Evolutionary conservation across 169 alveolate genomes (phyloP).

Genomic region (Amoebophrya sp.): DNA sequence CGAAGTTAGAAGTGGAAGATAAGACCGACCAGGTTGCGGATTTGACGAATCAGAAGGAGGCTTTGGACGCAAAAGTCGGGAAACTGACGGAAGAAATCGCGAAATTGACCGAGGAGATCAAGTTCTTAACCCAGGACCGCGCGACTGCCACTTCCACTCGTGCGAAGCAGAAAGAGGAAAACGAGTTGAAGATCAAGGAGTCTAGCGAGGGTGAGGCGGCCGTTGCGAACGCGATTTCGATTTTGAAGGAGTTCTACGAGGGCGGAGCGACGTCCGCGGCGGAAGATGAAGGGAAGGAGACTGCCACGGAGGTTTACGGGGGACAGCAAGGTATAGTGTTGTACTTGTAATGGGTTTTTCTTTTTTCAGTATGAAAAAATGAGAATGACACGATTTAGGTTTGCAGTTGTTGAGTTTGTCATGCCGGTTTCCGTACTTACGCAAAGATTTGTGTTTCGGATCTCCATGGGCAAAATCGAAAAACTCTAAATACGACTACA

Average conservation of each 20-base stretch:
- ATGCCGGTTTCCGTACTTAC: too few species aligned
- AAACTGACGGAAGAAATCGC: not conserved
- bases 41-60: not conserved
- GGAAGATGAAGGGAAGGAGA: not conserved
- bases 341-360: too few species aligned
- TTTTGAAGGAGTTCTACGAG: not conserved
- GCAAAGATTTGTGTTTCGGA: too few species aligned
- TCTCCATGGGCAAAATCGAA: too few species aligned
- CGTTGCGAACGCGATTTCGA: not conserved
- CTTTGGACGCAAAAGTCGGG: not conserved
- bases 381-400: too few species aligned
- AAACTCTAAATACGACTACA: not conserved
- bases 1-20: not conserved
- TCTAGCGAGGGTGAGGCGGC: not conserved
- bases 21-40: not conserved
- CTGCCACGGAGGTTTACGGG: not conserved
- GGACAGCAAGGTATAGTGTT: not conserved
- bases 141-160: not conserved
- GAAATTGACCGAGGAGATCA: not conserved
- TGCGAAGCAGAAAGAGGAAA: not conserved
- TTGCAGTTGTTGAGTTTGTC: too few species aligned
- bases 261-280: not conserved
- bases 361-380: too few species aligned
- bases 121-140: not conserved
- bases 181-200: not conserved